Evolutionary conservation across 768 basidiomycete genomes (phyloP).

Genomic region (Cyathus striatus): DNA sequence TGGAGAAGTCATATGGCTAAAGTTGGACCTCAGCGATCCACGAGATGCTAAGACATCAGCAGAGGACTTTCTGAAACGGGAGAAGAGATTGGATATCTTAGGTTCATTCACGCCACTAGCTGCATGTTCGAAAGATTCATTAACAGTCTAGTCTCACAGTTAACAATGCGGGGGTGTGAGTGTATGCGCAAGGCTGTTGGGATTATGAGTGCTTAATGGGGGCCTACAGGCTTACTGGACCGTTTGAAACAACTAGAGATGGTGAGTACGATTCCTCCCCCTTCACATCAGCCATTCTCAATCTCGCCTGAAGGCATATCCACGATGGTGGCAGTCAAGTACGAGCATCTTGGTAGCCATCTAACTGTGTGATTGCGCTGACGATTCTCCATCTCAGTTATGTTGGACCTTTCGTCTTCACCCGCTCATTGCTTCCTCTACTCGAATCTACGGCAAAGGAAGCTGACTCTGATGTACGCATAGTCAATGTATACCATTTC

Average conservation of each 20-base stretch:
- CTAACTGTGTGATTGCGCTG: too few relatives aligned
- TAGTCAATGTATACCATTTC: conserved; percentile 11
- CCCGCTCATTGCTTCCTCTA: conserved; percentile 13
- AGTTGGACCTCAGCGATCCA: conserved; percentile 48
- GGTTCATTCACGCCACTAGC: conserved; percentile 19
- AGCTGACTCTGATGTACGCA: conserved; percentile 13
- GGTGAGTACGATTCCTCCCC: neutral
- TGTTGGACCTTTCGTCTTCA: conserved; percentile 15
- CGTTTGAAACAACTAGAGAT: neutral
- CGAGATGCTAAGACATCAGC: conserved; percentile 41
- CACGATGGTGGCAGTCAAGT: conserved; percentile 1
- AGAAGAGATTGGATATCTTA: conserved; percentile 50
- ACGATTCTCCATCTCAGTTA: conserved; percentile 11
- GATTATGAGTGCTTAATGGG: too few relatives aligned
- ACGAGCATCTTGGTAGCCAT: too few relatives aligned
- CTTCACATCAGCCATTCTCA: neutral
- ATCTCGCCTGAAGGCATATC: neutral
- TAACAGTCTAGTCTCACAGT: conserved; percentile 24
- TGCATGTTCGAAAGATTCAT: neutral
- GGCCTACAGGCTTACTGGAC: neutral
- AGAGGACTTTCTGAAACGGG: conserved; percentile 41
- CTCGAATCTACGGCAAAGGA: conserved; percentile 12
- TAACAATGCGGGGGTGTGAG: conserved; percentile 52
- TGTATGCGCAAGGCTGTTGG: too few relatives aligned
- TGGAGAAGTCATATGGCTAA: conserved; percentile 43